phyloP scores from a whole-genome alignment of 169 alveolate species.

The Plasmodium blacklocki region DNA sequence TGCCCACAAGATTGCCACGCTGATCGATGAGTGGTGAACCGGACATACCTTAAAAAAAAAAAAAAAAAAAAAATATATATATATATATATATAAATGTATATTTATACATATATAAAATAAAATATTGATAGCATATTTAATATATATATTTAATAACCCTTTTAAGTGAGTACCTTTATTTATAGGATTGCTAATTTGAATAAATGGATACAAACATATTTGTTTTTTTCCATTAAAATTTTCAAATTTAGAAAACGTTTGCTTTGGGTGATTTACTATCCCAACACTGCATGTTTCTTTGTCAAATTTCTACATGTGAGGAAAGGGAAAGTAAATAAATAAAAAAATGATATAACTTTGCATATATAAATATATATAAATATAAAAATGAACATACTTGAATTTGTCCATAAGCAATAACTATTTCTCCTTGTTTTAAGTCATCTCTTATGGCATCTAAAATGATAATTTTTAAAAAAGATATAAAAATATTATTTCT shows the following conservation, averaged over 20 bases:
- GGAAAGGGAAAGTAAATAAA: not conserved
- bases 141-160: not conserved
- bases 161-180: constrained; percentile 42
- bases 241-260: constrained; percentile 42
- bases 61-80: not conserved
- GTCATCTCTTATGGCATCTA: constrained; percentile 31
- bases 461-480: not conserved
- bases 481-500: not conserved
- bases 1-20: constrained; percentile 65
- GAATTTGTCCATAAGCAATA: constrained; percentile 71
- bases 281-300: constrained; percentile 53
- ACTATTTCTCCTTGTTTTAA: constrained; percentile 56
- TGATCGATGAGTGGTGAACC: constrained; percentile 65
- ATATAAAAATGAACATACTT: constrained; percentile 16
- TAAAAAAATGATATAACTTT: not conserved
- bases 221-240: constrained; percentile 29
- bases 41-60: constrained; percentile 57
- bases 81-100: not conserved
- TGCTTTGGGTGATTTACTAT: constrained; percentile 68
- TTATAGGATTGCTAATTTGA: constrained; percentile 73
- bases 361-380: not conserved
- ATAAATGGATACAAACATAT: constrained; percentile 49
- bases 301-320: constrained; percentile 43
- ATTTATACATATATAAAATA: not conserved
- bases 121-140: not conserved